Evolutionary conservation across 192 early-diverging fungal genomes (phyloP).

Genomic region (Oehlia diaphana): DNA sequence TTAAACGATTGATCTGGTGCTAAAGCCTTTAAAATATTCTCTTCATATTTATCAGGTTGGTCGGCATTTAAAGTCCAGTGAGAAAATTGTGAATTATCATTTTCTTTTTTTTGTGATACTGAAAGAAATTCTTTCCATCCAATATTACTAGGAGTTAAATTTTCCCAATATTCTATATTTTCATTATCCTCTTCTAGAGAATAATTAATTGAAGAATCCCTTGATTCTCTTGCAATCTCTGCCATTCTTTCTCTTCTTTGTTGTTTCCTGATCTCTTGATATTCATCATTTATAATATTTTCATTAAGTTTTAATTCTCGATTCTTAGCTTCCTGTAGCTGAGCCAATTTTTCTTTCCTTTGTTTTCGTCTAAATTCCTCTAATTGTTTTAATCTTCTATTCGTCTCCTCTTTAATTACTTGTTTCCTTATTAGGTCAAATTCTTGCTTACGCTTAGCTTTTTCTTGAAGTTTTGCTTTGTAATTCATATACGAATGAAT

Average conservation of each 20-base stretch:
- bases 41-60: background rate
- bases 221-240: background rate
- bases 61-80: background rate
- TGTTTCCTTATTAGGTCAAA: background rate
- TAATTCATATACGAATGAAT: background rate
- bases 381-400: background rate
- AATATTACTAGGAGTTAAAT: background rate
- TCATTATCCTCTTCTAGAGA: background rate
- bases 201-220: background rate
- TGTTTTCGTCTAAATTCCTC: background rate
- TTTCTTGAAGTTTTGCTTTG: background rate
- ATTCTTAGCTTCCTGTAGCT: background rate
- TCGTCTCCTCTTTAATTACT: background rate
- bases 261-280: background rate
- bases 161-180: background rate
- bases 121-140: background rate
- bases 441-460: background rate
- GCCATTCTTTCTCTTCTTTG: background rate
- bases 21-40: background rate
- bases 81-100: background rate
- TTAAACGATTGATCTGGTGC: background rate
- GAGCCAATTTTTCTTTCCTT: background rate
- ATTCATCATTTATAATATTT: background rate
- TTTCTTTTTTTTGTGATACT: background rate
- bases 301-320: background rate